These are phyloP conservation scores for Amanita muscaria DNA, from an alignment of 768 basidiomycete genomes.

Conservation along the genomic window DNA sequence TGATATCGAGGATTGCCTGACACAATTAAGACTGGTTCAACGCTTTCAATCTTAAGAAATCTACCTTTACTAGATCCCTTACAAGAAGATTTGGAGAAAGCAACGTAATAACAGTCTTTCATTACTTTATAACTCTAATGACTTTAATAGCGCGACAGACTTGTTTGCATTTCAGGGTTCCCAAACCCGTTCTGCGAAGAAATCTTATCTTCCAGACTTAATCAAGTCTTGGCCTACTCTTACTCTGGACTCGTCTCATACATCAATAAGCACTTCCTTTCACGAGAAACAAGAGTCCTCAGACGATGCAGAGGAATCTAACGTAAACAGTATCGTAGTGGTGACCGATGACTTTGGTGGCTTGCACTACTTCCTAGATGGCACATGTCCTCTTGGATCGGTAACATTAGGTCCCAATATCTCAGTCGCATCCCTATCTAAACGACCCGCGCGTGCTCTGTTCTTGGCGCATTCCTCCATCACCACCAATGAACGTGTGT, in stretches of 20 bases:
- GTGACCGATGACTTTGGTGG: slow-evolving; percentile 50
- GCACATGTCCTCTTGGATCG: slow-evolving; percentile 61
- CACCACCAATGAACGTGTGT: slow-evolving; percentile 16
- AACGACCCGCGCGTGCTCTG: slow-evolving; percentile 34
- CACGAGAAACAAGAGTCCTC: slow-evolving; percentile 25
- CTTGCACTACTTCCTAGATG: slow-evolving; percentile 65
- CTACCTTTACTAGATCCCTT: slow-evolving; percentile 67
- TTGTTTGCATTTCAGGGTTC: slow-evolving; percentile 75
- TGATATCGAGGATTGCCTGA: slow-evolving; percentile 3
- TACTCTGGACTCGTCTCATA: slow-evolving; percentile 40
- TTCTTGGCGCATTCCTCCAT: slow-evolving; percentile 40
- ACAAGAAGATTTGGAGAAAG: slow-evolving; percentile 55
- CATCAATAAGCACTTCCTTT: slow-evolving; percentile 48
- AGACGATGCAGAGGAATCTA: slow-evolving; percentile 42
- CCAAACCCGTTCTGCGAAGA: slow-evolving; percentile 38
- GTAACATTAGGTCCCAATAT: slow-evolving; percentile 29
- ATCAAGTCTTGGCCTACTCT: slow-evolving; percentile 68
- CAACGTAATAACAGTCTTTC: slow-evolving; percentile 41
- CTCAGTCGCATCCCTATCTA: slow-evolving; percentile 32
- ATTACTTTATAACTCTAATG: slow-evolving; percentile 12
- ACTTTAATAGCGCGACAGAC: slow-evolving; percentile 52
- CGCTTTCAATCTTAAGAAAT: slow-evolving; percentile 57
- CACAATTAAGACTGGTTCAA: slow-evolving; percentile 58
- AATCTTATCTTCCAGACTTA: slow-evolving; percentile 42
- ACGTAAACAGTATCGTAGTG: slow-evolving; percentile 56